Evolutionary conservation across 257 asterid genomes (phyloP).

Genomic region (Solanum appendiculatum): DNA sequence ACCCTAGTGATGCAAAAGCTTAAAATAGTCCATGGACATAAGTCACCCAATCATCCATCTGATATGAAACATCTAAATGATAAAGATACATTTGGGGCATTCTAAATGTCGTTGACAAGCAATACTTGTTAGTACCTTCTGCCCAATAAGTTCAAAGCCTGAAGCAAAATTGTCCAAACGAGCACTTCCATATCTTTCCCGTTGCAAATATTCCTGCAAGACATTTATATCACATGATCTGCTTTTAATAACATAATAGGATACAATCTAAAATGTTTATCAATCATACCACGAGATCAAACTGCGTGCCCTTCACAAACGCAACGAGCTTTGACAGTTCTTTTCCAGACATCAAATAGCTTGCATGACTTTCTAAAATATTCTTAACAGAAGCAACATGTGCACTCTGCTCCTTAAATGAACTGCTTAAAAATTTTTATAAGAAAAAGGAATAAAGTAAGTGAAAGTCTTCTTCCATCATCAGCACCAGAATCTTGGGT

Average conservation of each 20-base stretch:
- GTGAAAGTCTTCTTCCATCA: background rate
- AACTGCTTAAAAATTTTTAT: slow-evolving; percentile 35
- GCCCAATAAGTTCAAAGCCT: slow-evolving; percentile 90
- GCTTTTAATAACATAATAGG: background rate
- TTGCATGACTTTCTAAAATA: slow-evolving; percentile 96
- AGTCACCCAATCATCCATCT: background rate
- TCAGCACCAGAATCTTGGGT: background rate
- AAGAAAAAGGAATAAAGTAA: background rate
- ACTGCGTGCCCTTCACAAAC: slow-evolving; percentile 98
- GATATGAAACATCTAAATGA: background rate
- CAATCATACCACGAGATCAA: slow-evolving; percentile 77
- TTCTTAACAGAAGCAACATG: slow-evolving; percentile 91
- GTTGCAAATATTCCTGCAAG: slow-evolving; percentile 90
- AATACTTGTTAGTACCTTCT: slow-evolving; percentile 49
- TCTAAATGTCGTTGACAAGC: background rate
- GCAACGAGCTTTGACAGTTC: slow-evolving; percentile 98
- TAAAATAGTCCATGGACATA: background rate
- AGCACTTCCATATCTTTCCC: slow-evolving; percentile 91
- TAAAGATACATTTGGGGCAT: background rate
- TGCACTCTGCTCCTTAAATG: slow-evolving; percentile 82
- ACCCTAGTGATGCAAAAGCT: background rate
- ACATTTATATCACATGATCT: slow-evolving; percentile 7
- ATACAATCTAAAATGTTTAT: slow-evolving; percentile 3
- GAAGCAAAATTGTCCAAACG: slow-evolving; percentile 90
- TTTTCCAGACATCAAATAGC: slow-evolving; percentile 94